Conservation (phyloP, 306 rosid genomes). For the Castanospermum australe region DNA sequence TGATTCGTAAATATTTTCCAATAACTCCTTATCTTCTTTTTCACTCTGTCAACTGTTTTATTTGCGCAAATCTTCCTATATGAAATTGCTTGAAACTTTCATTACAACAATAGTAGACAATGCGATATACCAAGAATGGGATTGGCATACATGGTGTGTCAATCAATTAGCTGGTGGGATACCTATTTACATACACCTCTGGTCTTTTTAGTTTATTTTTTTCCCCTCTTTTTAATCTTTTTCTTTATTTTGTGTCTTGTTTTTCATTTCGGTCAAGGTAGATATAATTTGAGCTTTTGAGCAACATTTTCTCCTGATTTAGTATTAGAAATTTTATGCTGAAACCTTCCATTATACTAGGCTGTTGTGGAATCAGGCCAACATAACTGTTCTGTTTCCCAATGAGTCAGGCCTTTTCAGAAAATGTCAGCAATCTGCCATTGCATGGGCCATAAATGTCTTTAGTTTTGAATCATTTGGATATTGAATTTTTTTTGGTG, state of each 20-base stretch:
- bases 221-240: not conserved
- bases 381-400: too few species aligned
- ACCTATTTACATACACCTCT: not conserved
- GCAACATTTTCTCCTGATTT: not conserved
- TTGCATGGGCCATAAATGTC: not conserved
- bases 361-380: too few species aligned
- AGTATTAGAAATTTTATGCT: not conserved
- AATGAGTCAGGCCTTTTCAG: too few species aligned
- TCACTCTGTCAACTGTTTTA: not conserved
- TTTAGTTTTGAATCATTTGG: not conserved
- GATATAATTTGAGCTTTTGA: not conserved
- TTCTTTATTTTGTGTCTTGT: not conserved
- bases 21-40: not conserved
- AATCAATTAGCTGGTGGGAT: not conserved
- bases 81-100: constrained; percentile 15
- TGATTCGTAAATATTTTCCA: not conserved
- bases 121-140: not conserved
- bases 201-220: not conserved
- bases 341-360: not conserved
- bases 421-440: not conserved
- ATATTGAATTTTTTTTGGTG: not conserved
- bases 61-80: not conserved
- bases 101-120: not conserved
- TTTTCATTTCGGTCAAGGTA: not conserved
- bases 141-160: not conserved